phyloP scores from a whole-genome alignment of 2,329 filamentous ascomycete genomes.

The Alternaria rosae region DNA sequence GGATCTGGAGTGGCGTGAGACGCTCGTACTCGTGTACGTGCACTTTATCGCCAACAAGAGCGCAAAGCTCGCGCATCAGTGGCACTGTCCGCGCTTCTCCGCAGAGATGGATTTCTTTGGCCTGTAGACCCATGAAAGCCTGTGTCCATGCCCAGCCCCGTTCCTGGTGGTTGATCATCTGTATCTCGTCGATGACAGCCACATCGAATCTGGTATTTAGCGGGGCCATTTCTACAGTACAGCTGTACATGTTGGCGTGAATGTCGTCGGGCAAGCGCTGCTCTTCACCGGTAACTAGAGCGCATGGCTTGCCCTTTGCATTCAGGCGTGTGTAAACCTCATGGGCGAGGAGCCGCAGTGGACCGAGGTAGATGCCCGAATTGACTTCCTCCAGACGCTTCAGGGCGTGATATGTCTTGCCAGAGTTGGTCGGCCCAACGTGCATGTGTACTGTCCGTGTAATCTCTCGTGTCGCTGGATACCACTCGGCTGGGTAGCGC shows the following conservation, averaged over 20 bases:
- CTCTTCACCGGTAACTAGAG: conserved; percentile 91
- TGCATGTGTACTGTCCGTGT: conserved; percentile 89
- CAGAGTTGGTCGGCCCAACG: conserved; percentile 96
- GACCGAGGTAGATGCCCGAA: conserved; percentile 87
- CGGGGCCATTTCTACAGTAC: conserved; percentile 91
- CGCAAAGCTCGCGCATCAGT: conserved; percentile 78
- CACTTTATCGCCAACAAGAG: conserved; percentile 80
- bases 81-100: conserved; percentile 85
- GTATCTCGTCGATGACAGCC: conserved; percentile 96
- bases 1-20: conserved; percentile 77
- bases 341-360: conserved; percentile 85
- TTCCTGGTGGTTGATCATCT: conserved; percentile 85
- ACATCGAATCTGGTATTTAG: conserved; percentile 74
- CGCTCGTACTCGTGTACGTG: conserved; percentile 84
- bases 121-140: conserved; percentile 84
- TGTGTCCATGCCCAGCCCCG: conserved; percentile 96
- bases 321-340: conserved; percentile 91
- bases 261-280: conserved; percentile 68
- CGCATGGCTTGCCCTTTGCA: conserved; percentile 77
- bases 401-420: conserved; percentile 95
- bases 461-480: conserved; percentile 78
- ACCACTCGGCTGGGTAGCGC: conserved; percentile 92
- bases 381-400: conserved; percentile 80
- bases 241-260: conserved; percentile 70
- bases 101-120: conserved; percentile 89